phyloP scores from a whole-genome alignment of 164 flowering plant genomes.

The Umbellularia californica region DNA sequence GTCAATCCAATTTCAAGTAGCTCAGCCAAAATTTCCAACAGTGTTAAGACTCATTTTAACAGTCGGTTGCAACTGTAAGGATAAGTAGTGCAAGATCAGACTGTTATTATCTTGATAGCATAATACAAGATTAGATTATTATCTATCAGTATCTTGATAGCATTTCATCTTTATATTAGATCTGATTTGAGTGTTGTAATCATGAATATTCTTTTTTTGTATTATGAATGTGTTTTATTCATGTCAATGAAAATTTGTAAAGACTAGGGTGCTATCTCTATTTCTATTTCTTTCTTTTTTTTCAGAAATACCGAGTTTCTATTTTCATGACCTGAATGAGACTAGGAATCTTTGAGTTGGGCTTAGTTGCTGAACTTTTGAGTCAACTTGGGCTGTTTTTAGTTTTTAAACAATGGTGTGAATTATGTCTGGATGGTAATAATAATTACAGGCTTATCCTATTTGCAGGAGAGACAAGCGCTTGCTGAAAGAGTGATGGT shows the following conservation, averaged over 20 bases:
- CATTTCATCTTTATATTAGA: no score
- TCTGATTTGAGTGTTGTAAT: no score
- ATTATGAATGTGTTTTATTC: no score
- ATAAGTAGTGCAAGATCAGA: no score
- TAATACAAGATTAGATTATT: no score
- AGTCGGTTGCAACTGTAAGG: no score
- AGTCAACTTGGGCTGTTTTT: neutral
- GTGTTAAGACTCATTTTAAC: no score
- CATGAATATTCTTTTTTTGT: no score
- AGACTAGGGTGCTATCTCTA: neutral
- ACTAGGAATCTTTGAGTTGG: no score
- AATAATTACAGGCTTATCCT: neutral
- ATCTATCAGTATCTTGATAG: neutral
- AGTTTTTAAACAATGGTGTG: neutral
- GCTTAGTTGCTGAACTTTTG: no score
- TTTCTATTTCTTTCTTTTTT: neutral
- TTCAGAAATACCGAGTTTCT: neutral
- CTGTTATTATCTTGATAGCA: neutral
- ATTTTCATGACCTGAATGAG: no score
- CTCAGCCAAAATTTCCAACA: neutral
- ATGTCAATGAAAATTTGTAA: no score
- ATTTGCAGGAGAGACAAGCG: slow-evolving; percentile 66
- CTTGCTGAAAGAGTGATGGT: slow-evolving; percentile 97
- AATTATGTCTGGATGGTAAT: neutral
- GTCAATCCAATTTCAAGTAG: neutral